Percentiles rank a stretch among this genome's conserved stretches.
These are phyloP conservation scores for Trichoderma asperellum DNA, from an alignment of 2,329 filamentous ascomycete species.

Conservation along the genomic window DNA sequence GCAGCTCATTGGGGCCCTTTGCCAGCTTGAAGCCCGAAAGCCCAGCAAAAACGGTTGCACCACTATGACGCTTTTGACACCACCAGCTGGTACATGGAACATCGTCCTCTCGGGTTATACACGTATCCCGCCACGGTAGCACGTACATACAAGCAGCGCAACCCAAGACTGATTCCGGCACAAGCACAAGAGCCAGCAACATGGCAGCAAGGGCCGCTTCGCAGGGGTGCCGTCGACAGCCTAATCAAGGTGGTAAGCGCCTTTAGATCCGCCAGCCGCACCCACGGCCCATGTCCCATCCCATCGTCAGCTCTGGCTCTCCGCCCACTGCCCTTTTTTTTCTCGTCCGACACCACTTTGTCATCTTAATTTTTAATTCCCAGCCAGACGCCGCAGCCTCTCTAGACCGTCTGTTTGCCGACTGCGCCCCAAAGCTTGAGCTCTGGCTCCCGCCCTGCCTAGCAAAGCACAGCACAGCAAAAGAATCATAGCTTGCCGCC, in stretches of 20 bases:
- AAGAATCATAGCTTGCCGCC: constrained; percentile 9
- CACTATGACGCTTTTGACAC: constrained; percentile 2
- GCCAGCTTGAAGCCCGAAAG: constrained; percentile 11
- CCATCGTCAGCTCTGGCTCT: constrained; percentile 26
- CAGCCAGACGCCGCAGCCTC: constrained; percentile 25
- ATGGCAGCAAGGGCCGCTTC: constrained; percentile 20
- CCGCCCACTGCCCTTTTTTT: constrained; percentile 25
- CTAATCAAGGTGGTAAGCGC: constrained; percentile 27
- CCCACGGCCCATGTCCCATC: constrained; percentile 23
- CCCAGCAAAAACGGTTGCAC: not conserved
- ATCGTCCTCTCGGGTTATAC: constrained; percentile 1
- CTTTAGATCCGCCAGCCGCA: constrained; percentile 28
- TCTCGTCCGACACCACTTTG: constrained; percentile 25
- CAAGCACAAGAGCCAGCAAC: not conserved
- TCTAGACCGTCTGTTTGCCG: constrained; percentile 5
- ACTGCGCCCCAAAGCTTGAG: constrained; percentile 23
- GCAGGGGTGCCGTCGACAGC: constrained; percentile 23
- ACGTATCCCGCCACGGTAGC: constrained; percentile 11
- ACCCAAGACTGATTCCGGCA: not conserved
- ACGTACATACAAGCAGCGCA: constrained; percentile 10
- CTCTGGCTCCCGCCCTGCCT: constrained; percentile 4
- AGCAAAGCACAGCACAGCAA: not conserved
- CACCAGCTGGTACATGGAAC: constrained; percentile 11
- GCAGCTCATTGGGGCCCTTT: constrained; percentile 9
- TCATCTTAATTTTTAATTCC: constrained; percentile 10